Evolutionary conservation across 1,284 basidiomycete species (phyloP).

Genomic region (Leccinum huronense): DNA sequence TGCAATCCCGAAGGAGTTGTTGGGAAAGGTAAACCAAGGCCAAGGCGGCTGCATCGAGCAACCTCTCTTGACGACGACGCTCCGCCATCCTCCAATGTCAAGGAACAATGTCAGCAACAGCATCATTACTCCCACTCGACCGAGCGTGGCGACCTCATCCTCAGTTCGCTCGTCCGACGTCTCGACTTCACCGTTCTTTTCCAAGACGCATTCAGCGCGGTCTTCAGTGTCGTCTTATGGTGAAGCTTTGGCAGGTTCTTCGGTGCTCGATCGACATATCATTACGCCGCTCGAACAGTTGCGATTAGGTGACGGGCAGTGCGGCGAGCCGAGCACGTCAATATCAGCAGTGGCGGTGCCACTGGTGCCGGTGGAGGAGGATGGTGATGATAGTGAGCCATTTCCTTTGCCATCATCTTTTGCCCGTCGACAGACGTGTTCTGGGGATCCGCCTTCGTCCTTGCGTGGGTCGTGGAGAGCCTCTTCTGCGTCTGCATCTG

Average conservation of each 20-base stretch:
- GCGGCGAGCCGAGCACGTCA: neutral
- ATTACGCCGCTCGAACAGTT: constrained; percentile 52
- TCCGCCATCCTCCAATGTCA: constrained; percentile 1
- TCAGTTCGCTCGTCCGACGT: constrained; percentile 57
- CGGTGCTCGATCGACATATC: constrained; percentile 43
- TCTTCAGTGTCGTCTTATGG: constrained; percentile 60
- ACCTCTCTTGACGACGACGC: neutral
- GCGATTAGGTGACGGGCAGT: constrained; percentile 30
- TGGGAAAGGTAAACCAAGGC: constrained; percentile 14
- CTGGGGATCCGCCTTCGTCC: constrained; percentile 8
- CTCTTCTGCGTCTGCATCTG: constrained; percentile 7
- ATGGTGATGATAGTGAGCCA: constrained; percentile 1
- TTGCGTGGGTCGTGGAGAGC: constrained; percentile 12
- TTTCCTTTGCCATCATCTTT: constrained; percentile 10
- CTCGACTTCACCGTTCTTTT: constrained; percentile 52
- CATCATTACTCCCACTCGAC: constrained; percentile 28
- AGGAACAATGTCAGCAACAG: neutral
- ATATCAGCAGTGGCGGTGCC: neutral
- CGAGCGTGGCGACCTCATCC: constrained; percentile 47
- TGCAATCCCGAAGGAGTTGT: constrained; percentile 47
- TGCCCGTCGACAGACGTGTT: constrained; percentile 6
- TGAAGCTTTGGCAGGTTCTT: constrained; percentile 39
- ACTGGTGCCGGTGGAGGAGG: neutral
- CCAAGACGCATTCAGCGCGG: constrained; percentile 45
- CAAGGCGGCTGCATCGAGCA: constrained; percentile 27